A percentile compares a stretch with the other conserved stretches of the same genome.
Evolutionary conservation across 1,284 basidiomycete species (phyloP).

Genomic region (Sporisorium scitamineum): DNA sequence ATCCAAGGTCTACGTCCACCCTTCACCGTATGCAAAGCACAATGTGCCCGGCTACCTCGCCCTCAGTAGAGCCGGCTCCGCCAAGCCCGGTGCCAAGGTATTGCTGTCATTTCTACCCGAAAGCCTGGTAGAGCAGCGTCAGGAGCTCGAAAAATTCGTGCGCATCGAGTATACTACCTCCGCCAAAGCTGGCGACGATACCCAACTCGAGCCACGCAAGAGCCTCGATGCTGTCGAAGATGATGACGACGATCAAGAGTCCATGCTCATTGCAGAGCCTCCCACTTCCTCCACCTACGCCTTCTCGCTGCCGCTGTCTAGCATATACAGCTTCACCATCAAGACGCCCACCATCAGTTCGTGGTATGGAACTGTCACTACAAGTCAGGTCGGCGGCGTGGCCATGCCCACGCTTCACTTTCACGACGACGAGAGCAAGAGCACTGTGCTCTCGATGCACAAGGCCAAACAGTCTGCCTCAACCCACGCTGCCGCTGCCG

Average conservation of each 20-base stretch:
- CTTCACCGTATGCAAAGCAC: slow-evolving; percentile 88
- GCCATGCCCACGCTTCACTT: slow-evolving; percentile 92
- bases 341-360: slow-evolving; percentile 74
- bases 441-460: slow-evolving; percentile 51
- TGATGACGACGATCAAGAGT: slow-evolving; percentile 26
- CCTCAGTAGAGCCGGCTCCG: slow-evolving; percentile 32
- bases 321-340: slow-evolving; percentile 89
- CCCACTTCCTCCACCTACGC: slow-evolving; percentile 77
- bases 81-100: slow-evolving; percentile 32
- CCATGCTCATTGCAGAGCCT: slow-evolving; percentile 49
- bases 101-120: slow-evolving; percentile 74
- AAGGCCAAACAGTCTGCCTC: slow-evolving; percentile 25
- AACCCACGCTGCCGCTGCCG: slow-evolving; percentile 19
- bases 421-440: slow-evolving; percentile 81
- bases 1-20: slow-evolving; percentile 73
- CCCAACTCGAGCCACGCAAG: slow-evolving; percentile 69
- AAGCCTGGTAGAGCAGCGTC: slow-evolving; percentile 74
- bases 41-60: slow-evolving; percentile 86
- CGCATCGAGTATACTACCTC: slow-evolving; percentile 79
- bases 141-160: slow-evolving; percentile 81
- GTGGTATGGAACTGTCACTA: slow-evolving; percentile 79
- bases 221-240: slow-evolving; percentile 71
- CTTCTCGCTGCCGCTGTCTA: slow-evolving; percentile 89
- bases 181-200: slow-evolving; percentile 61
- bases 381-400: slow-evolving; percentile 88